Percentiles rank a stretch among this genome's conserved stretches.
These are phyloP conservation scores for Prunus campanulata DNA, from an alignment of 306 rosid genomes.

Conservation along the genomic window DNA sequence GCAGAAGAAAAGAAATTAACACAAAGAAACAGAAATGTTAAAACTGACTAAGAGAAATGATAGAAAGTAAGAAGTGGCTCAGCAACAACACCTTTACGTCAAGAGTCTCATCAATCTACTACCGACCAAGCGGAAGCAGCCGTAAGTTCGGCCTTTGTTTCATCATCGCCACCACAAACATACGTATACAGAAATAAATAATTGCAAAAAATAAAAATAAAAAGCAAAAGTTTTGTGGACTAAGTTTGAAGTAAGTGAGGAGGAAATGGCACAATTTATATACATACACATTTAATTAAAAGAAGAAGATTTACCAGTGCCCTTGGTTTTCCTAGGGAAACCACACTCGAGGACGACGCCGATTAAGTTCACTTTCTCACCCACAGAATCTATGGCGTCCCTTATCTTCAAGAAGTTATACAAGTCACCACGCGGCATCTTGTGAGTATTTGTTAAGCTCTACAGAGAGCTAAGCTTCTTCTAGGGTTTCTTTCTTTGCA, in stretches of 20 bases:
- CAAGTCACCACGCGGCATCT: conserved; percentile 31
- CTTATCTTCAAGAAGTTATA: conserved; percentile 38
- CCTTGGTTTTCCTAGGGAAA: conserved; percentile 39
- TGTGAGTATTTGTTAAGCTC: neutral
- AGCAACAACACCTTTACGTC: conserved; percentile 52
- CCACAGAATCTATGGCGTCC: conserved; percentile 33
- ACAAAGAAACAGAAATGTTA: neutral
- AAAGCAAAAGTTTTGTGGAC: no score
- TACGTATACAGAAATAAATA: neutral
- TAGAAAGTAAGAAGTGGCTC: conserved; percentile 46
- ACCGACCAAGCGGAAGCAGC: conserved; percentile 66
- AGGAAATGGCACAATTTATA: neutral
- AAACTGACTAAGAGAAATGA: neutral
- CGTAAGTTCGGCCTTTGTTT: conserved; percentile 84
- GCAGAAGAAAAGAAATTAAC: neutral
- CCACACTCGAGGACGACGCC: conserved; percentile 52
- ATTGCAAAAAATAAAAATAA: neutral
- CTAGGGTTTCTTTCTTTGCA: conserved; percentile 31
- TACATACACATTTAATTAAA: neutral
- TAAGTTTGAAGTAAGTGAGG: no score
- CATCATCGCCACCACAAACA: conserved; percentile 57
- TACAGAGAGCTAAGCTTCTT: neutral
- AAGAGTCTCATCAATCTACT: conserved; percentile 67
- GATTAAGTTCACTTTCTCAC: conserved; percentile 41
- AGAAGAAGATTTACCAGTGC: conserved; percentile 45